Percentiles rank a stretch among this genome's conserved stretches.
Conservation (phyloP, 805 yeast species). For the Wickerhamiella parazyma region DNA sequence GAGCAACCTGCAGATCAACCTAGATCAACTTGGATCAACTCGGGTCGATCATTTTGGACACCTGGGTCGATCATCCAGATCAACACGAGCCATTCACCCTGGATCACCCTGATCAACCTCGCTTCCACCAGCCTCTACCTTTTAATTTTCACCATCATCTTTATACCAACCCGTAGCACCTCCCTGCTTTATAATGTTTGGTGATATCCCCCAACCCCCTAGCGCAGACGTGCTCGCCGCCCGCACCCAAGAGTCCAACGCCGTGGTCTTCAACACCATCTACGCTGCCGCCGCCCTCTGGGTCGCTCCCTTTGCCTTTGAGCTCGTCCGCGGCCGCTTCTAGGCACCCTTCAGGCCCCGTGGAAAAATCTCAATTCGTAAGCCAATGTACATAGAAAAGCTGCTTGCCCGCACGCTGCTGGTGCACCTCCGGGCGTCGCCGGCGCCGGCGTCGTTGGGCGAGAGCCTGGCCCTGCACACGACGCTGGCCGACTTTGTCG, state of each 20-base stretch:
- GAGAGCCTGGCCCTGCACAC: slow-evolving; percentile 14
- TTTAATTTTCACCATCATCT: no score
- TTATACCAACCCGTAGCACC: no score
- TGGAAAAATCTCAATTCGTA: no score
- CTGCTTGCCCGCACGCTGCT: slow-evolving; percentile 15
- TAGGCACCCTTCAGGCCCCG: slow-evolving; percentile 7
- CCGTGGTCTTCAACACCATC: slow-evolving; percentile 23
- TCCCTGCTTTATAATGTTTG: slow-evolving; percentile 22
- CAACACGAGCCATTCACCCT: no score
- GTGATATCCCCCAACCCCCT: slow-evolving; percentile 29
- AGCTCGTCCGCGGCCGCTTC: slow-evolving; percentile 28
- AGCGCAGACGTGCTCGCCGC: slow-evolving; percentile 27
- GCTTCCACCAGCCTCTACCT: no score
- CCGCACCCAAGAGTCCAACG: slow-evolving; percentile 22
- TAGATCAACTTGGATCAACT: no score
- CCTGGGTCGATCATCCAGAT: no score
- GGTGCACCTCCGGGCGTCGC: slow-evolving; percentile 15
- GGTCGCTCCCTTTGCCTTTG: slow-evolving; percentile 29
- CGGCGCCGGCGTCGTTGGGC: slow-evolving; percentile 16
- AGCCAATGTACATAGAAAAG: slow-evolving; percentile 8
- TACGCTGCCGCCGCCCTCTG: slow-evolving; percentile 28
- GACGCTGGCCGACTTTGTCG: slow-evolving; percentile 11
- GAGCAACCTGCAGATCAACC: no score
- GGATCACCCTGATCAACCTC: no score
- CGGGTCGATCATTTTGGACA: no score